A percentile compares a stretch with the other conserved stretches of the same genome.
These are phyloP conservation scores for Pseudocercospora fijiensis DNA, from an alignment of 2,329 filamentous ascomycete genomes.

Conservation along the genomic window DNA sequence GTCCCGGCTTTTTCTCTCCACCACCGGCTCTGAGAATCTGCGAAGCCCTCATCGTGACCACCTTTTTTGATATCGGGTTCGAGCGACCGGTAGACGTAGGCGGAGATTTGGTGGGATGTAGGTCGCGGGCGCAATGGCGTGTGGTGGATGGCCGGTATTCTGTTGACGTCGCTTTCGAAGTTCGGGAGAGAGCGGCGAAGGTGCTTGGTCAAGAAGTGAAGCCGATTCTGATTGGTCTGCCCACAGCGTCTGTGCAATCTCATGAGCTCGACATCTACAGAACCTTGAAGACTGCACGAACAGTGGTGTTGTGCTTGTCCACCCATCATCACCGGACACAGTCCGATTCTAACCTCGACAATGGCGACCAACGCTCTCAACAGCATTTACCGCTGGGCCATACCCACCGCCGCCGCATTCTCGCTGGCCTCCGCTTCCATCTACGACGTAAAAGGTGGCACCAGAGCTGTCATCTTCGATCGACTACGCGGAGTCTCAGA, in stretches of 20 bases:
- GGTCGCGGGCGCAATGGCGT: neutral
- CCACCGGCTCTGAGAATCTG: slow-evolving; percentile 40
- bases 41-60: slow-evolving; percentile 40
- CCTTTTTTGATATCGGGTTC: slow-evolving; percentile 2
- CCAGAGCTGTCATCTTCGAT: slow-evolving; percentile 97
- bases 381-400: slow-evolving; percentile 64
- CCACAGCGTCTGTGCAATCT: neutral
- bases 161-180: slow-evolving; percentile 13
- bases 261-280: neutral
- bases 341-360: slow-evolving; percentile 1
- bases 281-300: neutral
- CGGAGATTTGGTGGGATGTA: neutral
- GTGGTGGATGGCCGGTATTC: neutral
- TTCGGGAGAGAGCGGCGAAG: slow-evolving; percentile 1
- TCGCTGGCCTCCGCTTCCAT: slow-evolving; percentile 73
- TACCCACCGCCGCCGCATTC: slow-evolving; percentile 70
- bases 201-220: neutral
- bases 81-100: slow-evolving; percentile 3
- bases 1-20: slow-evolving; percentile 44
- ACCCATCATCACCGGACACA: neutral
- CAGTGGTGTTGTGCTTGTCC: neutral
- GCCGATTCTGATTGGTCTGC: neutral
- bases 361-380: slow-evolving; percentile 54
- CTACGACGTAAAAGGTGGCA: slow-evolving; percentile 96
- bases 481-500: slow-evolving; percentile 89